Evolutionary conservation across 257 asterid species (phyloP).

Genomic region (Linaria vulgaris): DNA sequence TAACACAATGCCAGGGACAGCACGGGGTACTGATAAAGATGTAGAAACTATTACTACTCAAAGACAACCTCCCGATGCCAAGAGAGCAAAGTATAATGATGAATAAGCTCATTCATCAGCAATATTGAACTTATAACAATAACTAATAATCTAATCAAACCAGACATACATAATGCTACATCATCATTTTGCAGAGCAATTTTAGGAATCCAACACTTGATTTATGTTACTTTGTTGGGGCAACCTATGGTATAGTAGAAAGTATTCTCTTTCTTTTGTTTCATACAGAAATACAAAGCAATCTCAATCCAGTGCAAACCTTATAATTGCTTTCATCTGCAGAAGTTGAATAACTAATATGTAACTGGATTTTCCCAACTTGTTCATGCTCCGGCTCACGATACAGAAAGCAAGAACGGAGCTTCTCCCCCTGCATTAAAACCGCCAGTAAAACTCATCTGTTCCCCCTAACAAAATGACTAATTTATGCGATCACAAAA

Average conservation of each 20-base stretch:
- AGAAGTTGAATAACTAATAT: conserved; percentile 66
- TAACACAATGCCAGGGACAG: background rate
- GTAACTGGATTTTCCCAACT: conserved; percentile 82
- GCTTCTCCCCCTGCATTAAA: conserved; percentile 75
- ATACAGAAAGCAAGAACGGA: conserved; percentile 74
- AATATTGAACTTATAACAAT: background rate
- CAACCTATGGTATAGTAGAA: background rate
- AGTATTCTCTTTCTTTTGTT: background rate
- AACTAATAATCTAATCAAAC: too few species aligned
- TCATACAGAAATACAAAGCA: background rate
- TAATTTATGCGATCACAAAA: conserved; percentile 1
- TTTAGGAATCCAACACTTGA: too few species aligned
- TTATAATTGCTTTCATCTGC: conserved; percentile 67
- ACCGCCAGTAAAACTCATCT: conserved; percentile 18
- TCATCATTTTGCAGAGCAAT: background rate
- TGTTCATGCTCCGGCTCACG: conserved; percentile 89
- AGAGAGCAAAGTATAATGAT: background rate
- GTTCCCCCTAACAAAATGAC: conserved; percentile 1
- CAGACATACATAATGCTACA: background rate
- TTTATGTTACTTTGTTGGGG: background rate
- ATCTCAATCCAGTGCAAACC: conserved; percentile 36
- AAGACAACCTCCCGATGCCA: background rate
- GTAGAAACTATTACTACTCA: background rate
- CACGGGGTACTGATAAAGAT: background rate
- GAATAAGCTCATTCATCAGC: background rate